Evolutionary conservation across 495 filamentous ascomycete species (phyloP), one percentile per base, ranked within the genome.

Genomic region (Podospora pseudoanserina): DNA sequence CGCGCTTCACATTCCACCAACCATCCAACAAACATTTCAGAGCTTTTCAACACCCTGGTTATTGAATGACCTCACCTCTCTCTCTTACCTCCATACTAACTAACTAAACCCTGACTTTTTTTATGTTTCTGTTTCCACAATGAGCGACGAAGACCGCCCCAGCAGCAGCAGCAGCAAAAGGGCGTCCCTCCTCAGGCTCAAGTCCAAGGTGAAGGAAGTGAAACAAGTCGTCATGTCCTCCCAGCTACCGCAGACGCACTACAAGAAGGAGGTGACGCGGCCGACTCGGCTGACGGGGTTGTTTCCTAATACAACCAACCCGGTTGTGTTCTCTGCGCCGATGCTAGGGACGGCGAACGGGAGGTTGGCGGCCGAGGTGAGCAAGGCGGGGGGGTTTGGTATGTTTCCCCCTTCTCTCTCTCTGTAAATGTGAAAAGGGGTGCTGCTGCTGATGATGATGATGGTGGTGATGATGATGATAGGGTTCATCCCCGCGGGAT

Each of bases 331-430:
- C 61, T 79, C 81, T 71, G 91, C 91, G 15, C 92, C 92, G 13
- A 93, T 95, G 91, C 83, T 86, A 54, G 79, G 86, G 26, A 85
- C 90, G 65, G 82, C 89, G 4, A 86, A 88, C 32, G 81, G 88
- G 9, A 78, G 79, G 53, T 81, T 94, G 0, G 87, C 90, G 1
- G 79, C 87, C 19, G 86, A 87, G 32, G 87, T 92, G 16, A 88
- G 86, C 20, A 81, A 79, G 63, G 89, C 91, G 26, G 89, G 90
- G n/a, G 89, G 89, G 0, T 75, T 91, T 2, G 89, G 89, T 84
- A 61, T 30, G 74, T 32, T 32, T 32, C 30, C 4, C 7, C 30
- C 7, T 32, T 23, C 23, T 23, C 23, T 23, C 23, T 23, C 23
- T 23, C 23, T 23, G 1, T 23, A 1, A 23, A 23, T 23, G 23